Percentiles rank a stretch among this genome's conserved stretches.
Conservation (phyloP, 768 basidiomycete genomes). For the Cyclocybe aegerita region DNA sequence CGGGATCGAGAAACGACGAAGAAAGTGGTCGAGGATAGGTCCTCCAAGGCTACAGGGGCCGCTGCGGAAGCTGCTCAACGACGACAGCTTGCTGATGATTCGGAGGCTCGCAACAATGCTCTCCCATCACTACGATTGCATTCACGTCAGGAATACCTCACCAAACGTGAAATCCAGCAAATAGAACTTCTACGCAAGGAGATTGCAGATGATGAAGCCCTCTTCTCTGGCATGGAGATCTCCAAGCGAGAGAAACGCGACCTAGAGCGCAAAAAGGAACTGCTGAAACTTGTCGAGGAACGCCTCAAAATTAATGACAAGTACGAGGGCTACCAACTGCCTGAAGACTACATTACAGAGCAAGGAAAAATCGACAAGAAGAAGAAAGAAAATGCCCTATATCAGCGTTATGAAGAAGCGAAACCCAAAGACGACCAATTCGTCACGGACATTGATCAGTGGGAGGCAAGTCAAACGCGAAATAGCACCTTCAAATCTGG, state of each 20-base stretch:
- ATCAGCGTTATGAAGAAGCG: constrained; percentile 93
- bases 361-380: constrained; percentile 98
- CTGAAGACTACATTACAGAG: constrained; percentile 97
- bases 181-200: constrained; percentile 91
- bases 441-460: constrained; percentile 95
- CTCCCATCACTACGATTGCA: constrained; percentile 78
- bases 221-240: constrained; percentile 89
- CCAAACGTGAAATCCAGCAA: constrained; percentile 95
- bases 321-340: constrained; percentile 93
- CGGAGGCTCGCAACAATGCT: constrained; percentile 50
- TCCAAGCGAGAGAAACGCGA: constrained; percentile 80
- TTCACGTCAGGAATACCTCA: constrained; percentile 93
- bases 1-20: constrained; percentile 86
- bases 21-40: constrained; percentile 89
- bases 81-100: constrained; percentile 79
- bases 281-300: constrained; percentile 90
- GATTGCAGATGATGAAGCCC: constrained; percentile 90
- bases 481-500: constrained; percentile 90
- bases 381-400: constrained; percentile 89
- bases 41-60: constrained; percentile 69
- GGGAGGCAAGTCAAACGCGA: constrained; percentile 90
- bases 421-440: constrained; percentile 92
- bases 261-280: constrained; percentile 89
- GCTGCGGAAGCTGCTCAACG: constrained; percentile 83
- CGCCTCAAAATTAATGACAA: constrained; percentile 93